A percentile compares a stretch with the other conserved stretches of the same genome.
phyloP scores from a whole-genome alignment of 495 filamentous ascomycete genomes.

The Tirmania nivea region DNA sequence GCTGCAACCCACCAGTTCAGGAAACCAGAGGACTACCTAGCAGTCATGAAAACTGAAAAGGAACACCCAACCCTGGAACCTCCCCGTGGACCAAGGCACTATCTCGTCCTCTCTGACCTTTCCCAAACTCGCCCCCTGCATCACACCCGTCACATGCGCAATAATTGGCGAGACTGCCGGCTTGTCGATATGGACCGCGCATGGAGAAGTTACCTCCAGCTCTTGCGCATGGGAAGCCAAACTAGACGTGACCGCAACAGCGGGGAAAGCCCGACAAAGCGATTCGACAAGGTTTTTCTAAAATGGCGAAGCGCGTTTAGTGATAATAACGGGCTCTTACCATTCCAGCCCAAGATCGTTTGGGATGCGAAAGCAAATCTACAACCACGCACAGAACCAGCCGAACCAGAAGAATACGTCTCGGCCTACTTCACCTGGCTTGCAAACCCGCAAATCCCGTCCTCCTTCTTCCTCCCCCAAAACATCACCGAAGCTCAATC shows the following conservation, averaged over 20 bases:
- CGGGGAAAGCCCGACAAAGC: not conserved
- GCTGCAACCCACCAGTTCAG: not conserved
- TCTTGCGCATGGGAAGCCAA: not conserved
- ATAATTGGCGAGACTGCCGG: conserved; percentile 1
- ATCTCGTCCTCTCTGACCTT: not conserved
- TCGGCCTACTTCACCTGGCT: not conserved
- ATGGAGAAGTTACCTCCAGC: conserved; percentile 2
- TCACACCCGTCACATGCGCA: not conserved
- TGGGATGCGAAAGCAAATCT: not conserved
- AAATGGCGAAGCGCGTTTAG: not conserved
- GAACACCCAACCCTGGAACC: not conserved
- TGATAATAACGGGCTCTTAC: not conserved
- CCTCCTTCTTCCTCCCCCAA: not conserved
- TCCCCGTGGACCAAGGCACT: not conserved
- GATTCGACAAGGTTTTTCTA: not conserved
- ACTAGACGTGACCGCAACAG: not conserved
- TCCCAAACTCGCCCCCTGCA: not conserved
- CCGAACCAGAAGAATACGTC: not conserved
- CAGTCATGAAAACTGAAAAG: too few relatives aligned
- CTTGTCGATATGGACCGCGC: conserved; percentile 1
- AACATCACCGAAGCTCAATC: not conserved
- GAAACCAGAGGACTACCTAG: too few relatives aligned
- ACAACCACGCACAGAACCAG: not conserved
- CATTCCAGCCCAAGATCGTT: not conserved
- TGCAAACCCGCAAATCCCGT: not conserved